Evolutionary conservation across 1,284 basidiomycete species (phyloP), one percentile per base, ranked within the genome.

Genomic region (Salmacisia buchloeana): DNA sequence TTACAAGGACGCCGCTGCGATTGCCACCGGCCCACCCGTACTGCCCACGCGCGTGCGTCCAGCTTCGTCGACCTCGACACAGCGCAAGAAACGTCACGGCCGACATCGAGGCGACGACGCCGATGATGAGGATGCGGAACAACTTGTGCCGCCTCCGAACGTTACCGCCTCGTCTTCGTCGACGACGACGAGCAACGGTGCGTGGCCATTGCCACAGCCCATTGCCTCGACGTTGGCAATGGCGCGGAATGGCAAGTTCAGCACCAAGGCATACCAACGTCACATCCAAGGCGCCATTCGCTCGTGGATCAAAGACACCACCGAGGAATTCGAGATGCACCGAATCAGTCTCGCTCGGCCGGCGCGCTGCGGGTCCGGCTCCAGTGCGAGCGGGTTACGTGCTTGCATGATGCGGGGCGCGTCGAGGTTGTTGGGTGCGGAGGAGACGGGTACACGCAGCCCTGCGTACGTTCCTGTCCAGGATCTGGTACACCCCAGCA

Each of bases 401-500:
- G 12, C 15, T 12, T 54, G 49, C 49, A 27, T 12, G 13, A 9
- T 54, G 3, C 13, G 13, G 15, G 18, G 49, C 12, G 12, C 49
- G 27, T 54, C 49, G 10, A 29, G 49, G 27, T 54, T 27, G 49
- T 18, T 29, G 13, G 25, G 49, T 25, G 18, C 6, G 18, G 25
- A 27, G 21, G 21, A 33, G 18, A 6, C n/a, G 1, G 49, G 49
- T n/a, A 54, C 49, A 18, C 31, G 34, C 12, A 54, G 27, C 15
- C 18, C 56, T 21, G 56, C 56, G 12, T 58, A 38, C 27, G 65
- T 64, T 12, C 65, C 65, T 13, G 21, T 65, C 36, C 21, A 54
- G n/a, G 33, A 45, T 12, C 52, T 66, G 7, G 63, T 66, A 9
- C 65, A 66, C 39, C 59, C 65, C 7, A 64, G 58, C 43, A 66